Evolutionary conservation across 2,329 filamentous ascomycete genomes (phyloP), one percentile per base, ranked within the genome.

Genomic region (Metarhizium album): DNA sequence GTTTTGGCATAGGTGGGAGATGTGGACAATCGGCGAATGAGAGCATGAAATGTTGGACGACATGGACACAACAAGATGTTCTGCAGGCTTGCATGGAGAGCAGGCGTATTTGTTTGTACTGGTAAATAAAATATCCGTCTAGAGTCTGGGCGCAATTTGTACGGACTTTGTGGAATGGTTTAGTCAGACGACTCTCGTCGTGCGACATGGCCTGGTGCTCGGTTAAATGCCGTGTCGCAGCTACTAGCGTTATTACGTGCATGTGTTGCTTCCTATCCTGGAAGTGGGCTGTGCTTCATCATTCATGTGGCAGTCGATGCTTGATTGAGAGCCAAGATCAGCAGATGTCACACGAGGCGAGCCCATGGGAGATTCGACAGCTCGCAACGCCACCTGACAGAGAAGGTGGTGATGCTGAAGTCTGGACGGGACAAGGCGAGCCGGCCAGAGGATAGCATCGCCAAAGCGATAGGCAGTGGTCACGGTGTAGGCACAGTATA

Each of bases 1-100:
- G 70, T 82, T 58, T 65, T 82, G 47, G 62, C 53, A 55, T 70
- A 67, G 59, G 60, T 14, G 23, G 38, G 42, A 3, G 22, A 6
- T 1, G 40, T 20, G 14, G 24, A 43, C 14, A n/a, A n/a, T n/a
- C n/a, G 20, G 22, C 16, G 42, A 23, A 38, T 27, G 48, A 33
- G 24, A 43, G 40, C 20, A 20, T 40, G 8, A 29, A 29, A 29
- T 29, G 20, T 43, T 23, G 40, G 40, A 24, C 23, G 24, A 23
- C 13, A 46, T 24, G 18, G 49, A 22, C 46, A 35, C 33, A 35
- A 33, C 16, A 37, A n/a, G n/a, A 52, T 55, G 47, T 59, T 52
- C 59, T 58, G 52, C 27, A 58, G 59, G 57, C 59, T 58, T 55
- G 60, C 57, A 59, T 63, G 45, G 38, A 59, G 56, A 58, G 57